Conservation (phyloP, 371 early-diverging fungal genomes). For the Smittium mucronatum region DNA sequence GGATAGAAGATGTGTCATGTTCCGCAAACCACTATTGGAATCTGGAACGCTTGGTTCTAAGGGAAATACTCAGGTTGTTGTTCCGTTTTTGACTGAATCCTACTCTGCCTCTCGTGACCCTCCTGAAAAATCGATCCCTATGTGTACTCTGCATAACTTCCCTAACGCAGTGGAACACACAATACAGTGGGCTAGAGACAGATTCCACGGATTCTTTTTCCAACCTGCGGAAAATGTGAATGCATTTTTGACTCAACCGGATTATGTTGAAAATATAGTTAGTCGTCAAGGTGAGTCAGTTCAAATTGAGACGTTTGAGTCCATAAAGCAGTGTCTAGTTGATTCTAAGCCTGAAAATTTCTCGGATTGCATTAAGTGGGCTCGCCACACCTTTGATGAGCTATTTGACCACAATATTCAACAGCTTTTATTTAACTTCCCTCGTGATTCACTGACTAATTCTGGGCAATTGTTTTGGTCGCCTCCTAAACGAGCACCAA, state of each 20-base stretch:
- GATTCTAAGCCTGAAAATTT: too few relatives aligned
- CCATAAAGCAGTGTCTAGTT: too few relatives aligned
- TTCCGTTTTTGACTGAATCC: slow-evolving; percentile 94
- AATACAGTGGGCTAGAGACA: slow-evolving; percentile 99
- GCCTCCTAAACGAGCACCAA: slow-evolving; percentile 96
- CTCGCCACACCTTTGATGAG: too few relatives aligned
- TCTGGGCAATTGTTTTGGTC: slow-evolving; percentile 97
- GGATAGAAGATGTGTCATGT: slow-evolving; percentile 95
- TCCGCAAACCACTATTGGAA: slow-evolving; percentile 91
- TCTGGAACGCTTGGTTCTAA: slow-evolving; percentile 99
- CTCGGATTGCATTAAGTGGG: too few relatives aligned
- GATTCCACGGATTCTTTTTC: slow-evolving; percentile 91
- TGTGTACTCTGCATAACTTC: slow-evolving; percentile 99
- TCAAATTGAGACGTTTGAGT: too few relatives aligned
- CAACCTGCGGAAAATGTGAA: slow-evolving; percentile 87
- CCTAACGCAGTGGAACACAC: slow-evolving; percentile 99
- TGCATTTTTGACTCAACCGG: too few relatives aligned
- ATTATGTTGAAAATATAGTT: too few relatives aligned
- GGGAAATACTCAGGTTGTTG: slow-evolving; percentile 98
- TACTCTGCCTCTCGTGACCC: slow-evolving; percentile 98
- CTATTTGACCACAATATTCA: too few relatives aligned
- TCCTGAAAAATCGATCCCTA: slow-evolving; percentile 97
- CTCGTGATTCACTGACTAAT: slow-evolving; percentile 83
- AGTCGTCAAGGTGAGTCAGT: too few relatives aligned
- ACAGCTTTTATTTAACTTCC: slow-evolving; percentile 94